phyloP scores from a whole-genome alignment of 768 basidiomycete genomes.

The Saitozyma podzolica region DNA sequence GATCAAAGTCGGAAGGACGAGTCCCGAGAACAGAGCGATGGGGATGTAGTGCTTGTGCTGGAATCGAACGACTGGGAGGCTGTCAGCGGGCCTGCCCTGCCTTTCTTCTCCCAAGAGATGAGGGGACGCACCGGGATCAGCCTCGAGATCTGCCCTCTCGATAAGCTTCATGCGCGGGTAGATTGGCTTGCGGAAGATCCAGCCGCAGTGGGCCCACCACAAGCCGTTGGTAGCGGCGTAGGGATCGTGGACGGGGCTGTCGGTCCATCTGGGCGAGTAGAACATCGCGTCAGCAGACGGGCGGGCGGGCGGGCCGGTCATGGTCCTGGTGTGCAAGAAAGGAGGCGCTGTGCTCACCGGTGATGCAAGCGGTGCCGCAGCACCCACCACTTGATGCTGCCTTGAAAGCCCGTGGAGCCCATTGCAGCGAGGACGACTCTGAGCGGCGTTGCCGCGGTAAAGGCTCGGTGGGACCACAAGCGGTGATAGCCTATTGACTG shows the following conservation, averaged over 20 bases:
- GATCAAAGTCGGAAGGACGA: conserved; percentile 62
- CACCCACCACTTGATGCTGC: conserved; percentile 71
- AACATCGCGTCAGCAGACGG: conserved; percentile 73
- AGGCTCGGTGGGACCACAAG: conserved; percentile 73
- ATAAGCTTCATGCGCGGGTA: conserved; percentile 66
- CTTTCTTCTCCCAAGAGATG: no score
- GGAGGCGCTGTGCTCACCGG: conserved; percentile 45
- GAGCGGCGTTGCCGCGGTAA: conserved; percentile 62
- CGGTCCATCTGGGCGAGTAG: conserved; percentile 84
- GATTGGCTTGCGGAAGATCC: conserved; percentile 71
- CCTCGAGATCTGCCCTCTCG: conserved; percentile 67
- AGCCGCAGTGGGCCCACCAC: no score
- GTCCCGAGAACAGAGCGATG: conserved; percentile 63
- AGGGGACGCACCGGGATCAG: conserved; percentile 64
- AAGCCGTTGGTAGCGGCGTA: no score
- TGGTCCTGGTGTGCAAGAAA: conserved; percentile 19
- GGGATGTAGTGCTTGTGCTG: conserved; percentile 72
- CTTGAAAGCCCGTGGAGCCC: conserved; percentile 74
- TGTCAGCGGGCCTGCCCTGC: background rate
- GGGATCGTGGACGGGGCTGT: no score
- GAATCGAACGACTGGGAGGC: conserved; percentile 63
- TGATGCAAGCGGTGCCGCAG: conserved; percentile 75
- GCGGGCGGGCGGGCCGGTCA: conserved; percentile 63
- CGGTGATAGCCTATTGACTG: conserved; percentile 65
- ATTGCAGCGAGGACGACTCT: conserved; percentile 64